Evolutionary conservation across 2,329 filamentous ascomycete species (phyloP).

Genomic region (Aurifilum marmelostoma): DNA sequence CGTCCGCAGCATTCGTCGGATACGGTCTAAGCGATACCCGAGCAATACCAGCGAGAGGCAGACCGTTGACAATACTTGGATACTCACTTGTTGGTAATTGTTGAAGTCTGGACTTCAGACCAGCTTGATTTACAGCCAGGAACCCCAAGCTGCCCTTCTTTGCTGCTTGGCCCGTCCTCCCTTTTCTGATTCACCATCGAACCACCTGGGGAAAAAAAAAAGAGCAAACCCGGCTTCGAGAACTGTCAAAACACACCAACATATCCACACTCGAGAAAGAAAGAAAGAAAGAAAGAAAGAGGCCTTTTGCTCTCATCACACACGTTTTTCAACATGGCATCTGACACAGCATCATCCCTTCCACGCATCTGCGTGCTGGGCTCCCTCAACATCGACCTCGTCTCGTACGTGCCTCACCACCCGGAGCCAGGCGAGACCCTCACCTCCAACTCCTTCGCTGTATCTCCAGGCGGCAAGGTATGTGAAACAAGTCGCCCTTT

Average conservation of each 20-base stretch:
- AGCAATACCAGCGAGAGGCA: neutral
- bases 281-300: neutral
- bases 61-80: neutral
- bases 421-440: conserved; percentile 87
- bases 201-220: neutral
- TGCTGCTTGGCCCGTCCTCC: neutral
- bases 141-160: too few relatives aligned
- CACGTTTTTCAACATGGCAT: conserved; percentile 12
- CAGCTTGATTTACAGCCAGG: too few relatives aligned
- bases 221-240: neutral
- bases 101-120: neutral
- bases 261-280: neutral
- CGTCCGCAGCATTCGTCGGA: neutral
- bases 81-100: neutral
- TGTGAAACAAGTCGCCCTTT: neutral
- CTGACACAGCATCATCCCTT: conserved; percentile 33
- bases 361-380: conserved; percentile 79
- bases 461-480: conserved; percentile 81
- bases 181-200: neutral
- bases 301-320: neutral
- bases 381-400: conserved; percentile 93
- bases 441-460: conserved; percentile 75
- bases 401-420: conserved; percentile 83
- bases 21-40: neutral
- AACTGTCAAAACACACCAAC: neutral